Conservation (phyloP, 495 filamentous ascomycete species). For the Lentithecium fluviatile region DNA sequence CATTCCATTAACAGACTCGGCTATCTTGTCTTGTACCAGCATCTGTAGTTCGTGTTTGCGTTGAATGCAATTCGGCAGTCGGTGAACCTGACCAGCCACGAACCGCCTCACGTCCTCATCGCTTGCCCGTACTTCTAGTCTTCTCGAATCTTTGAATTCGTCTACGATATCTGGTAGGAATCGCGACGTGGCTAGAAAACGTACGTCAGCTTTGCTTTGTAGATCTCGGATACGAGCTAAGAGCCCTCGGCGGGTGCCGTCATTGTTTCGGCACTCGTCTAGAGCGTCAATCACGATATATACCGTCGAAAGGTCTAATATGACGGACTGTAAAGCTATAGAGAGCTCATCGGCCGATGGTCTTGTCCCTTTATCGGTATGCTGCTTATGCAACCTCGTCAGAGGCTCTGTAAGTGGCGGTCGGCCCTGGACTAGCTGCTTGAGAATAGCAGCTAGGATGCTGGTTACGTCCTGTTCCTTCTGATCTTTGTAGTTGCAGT, state of each 20-base stretch:
- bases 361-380: not conserved
- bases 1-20: constrained; percentile 45
- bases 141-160: constrained; percentile 25
- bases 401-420: not conserved
- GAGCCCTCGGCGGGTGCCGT: constrained; percentile 17
- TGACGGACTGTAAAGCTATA: constrained; percentile 27
- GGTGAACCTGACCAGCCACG: constrained; percentile 32
- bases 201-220: constrained; percentile 27
- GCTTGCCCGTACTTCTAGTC: constrained; percentile 46
- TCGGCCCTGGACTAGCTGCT: constrained; percentile 41
- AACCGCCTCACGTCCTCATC: constrained; percentile 43
- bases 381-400: not conserved
- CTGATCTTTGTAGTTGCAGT: constrained; percentile 44
- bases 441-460: constrained; percentile 44
- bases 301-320: constrained; percentile 27
- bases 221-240: constrained; percentile 37
- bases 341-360: not conserved
- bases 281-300: constrained; percentile 52
- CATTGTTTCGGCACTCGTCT: constrained; percentile 50
- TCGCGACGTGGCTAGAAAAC: constrained; percentile 48
- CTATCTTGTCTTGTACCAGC: constrained; percentile 40
- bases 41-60: constrained; percentile 33
- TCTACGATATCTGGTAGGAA: constrained; percentile 40
- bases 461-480: constrained; percentile 39
- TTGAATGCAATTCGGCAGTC: constrained; percentile 33